A percentile compares a stretch with the other conserved stretches of the same genome.
phyloP scores from a whole-genome alignment of 2,329 filamentous ascomycete genomes.

The Hymenoscyphus fraxineus region DNA sequence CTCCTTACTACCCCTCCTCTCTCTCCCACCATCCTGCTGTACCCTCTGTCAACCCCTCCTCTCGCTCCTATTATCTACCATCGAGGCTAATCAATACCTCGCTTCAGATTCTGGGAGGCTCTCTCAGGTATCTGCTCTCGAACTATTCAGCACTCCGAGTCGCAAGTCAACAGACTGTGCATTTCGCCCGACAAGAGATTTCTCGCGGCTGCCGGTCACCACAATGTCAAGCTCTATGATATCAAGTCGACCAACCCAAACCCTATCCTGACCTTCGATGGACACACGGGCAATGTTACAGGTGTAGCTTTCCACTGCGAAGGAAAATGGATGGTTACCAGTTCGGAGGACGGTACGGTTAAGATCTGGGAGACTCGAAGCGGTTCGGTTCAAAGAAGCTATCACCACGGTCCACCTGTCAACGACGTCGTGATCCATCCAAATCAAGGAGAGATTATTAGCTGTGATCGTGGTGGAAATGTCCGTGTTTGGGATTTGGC shows the following conservation, averaged over 20 bases:
- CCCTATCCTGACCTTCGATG: constrained; percentile 88
- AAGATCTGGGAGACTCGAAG: constrained; percentile 36
- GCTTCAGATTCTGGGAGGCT: constrained; percentile 87
- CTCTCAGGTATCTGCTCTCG: constrained; percentile 96
- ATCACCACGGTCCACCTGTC: constrained; percentile 81
- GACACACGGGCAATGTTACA: constrained; percentile 92
- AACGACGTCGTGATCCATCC: constrained; percentile 99
- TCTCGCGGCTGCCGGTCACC: constrained; percentile 69
- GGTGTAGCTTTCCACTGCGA: constrained; percentile 98
- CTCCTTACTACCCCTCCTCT: background rate
- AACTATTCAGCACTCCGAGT: constrained; percentile 96
- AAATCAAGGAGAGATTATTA: constrained; percentile 97
- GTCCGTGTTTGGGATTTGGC: constrained; percentile 95
- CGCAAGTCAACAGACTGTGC: constrained; percentile 95
- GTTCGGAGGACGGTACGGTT: constrained; percentile 77
- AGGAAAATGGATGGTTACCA: constrained; percentile 99
- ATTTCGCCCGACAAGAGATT: constrained; percentile 98
- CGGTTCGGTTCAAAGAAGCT: constrained; percentile 75
- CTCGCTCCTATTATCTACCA: background rate
- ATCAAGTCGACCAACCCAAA: constrained; percentile 98
- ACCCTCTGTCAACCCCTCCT: background rate
- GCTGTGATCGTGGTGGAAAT: constrained; percentile 87
- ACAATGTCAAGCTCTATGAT: constrained; percentile 95
- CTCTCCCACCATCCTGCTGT: background rate
- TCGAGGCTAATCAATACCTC: constrained; percentile 13